Conservation (phyloP, 1,139 yeast species). For the Hyphopichia buzzinii region DNA sequence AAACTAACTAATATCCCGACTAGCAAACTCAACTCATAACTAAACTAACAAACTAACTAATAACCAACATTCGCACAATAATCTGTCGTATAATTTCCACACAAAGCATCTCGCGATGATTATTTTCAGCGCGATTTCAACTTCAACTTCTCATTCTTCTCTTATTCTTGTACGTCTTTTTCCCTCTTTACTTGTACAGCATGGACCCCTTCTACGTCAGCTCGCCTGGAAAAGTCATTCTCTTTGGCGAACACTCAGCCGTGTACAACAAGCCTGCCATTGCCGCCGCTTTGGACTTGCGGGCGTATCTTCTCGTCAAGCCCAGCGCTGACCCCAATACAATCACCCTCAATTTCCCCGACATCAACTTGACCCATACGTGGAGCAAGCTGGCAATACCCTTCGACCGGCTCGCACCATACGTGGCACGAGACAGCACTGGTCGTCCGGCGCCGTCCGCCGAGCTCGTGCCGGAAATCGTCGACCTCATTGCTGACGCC, state of each 20-base stretch:
- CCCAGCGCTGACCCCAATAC: conserved; percentile 34
- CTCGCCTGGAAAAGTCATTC: conserved; percentile 95
- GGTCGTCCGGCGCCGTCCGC: conserved; percentile 46
- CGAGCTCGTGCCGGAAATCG: conserved; percentile 61
- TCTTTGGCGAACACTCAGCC: conserved; percentile 97
- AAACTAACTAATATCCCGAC: too few relatives aligned
- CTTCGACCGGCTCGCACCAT: conserved; percentile 44
- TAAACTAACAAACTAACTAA: too few relatives aligned
- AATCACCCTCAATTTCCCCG: conserved; percentile 76
- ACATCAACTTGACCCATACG: conserved; percentile 59
- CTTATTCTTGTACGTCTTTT: too few relatives aligned
- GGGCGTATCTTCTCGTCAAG: conserved; percentile 74
- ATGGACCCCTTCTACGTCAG: conserved; percentile 67
- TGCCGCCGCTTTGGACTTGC: conserved; percentile 80
- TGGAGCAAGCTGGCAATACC: conserved; percentile 68
- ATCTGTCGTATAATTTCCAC: too few relatives aligned
- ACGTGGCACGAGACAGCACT: conserved; percentile 13
- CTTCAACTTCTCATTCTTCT: too few relatives aligned
- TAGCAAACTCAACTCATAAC: too few relatives aligned
- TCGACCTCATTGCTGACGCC: conserved; percentile 44
- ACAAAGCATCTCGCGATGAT: too few relatives aligned
- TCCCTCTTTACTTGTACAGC: too few relatives aligned
- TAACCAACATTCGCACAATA: too few relatives aligned
- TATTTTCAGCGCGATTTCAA: too few relatives aligned
- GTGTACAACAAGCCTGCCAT: conserved; percentile 91